Evolutionary conservation across 345 rosid genomes (phyloP).

Genomic region (Cardiospermum halicacabum): DNA sequence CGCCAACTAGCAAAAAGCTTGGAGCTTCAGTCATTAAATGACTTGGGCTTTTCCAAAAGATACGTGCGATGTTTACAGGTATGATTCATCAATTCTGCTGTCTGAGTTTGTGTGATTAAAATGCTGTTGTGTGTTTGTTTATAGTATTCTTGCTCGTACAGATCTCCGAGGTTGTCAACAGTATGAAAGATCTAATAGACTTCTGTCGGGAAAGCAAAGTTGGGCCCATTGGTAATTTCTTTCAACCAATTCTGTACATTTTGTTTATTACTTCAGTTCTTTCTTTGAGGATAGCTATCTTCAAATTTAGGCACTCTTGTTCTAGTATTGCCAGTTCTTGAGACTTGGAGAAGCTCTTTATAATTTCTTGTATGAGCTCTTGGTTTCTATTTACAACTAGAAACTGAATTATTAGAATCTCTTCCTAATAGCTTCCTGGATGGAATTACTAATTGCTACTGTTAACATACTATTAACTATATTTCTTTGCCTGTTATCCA

Average conservation of each 20-base stretch:
- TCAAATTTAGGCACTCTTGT: neutral
- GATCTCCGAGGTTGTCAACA: conserved; percentile 93
- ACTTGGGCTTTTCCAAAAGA: conserved; percentile 93
- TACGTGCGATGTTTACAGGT: conserved; percentile 98
- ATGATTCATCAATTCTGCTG: conserved; percentile 11
- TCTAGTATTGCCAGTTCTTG: neutral
- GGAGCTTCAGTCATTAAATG: conserved; percentile 86
- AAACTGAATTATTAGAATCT: neutral
- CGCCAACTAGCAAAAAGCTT: conserved; percentile 86
- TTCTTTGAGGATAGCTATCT: neutral
- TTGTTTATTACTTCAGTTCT: neutral
- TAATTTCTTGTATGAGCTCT: neutral
- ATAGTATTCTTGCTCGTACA: conserved; percentile 13
- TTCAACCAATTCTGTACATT: neutral
- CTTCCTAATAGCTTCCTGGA: neutral
- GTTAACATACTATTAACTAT: neutral
- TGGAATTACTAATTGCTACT: no score
- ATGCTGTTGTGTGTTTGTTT: neutral
- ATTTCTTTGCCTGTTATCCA: neutral
- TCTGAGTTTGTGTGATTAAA: conserved; percentile 5
- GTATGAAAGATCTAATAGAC: conserved; percentile 95
- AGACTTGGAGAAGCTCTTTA: neutral
- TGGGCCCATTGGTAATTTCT: conserved; percentile 75
- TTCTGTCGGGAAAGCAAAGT: conserved; percentile 67
- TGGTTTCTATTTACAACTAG: neutral